Percentiles rank a stretch among this genome's conserved stretches.
Conservation (phyloP, 140 eudicot species). For the Erigeron philadelphicus region DNA sequence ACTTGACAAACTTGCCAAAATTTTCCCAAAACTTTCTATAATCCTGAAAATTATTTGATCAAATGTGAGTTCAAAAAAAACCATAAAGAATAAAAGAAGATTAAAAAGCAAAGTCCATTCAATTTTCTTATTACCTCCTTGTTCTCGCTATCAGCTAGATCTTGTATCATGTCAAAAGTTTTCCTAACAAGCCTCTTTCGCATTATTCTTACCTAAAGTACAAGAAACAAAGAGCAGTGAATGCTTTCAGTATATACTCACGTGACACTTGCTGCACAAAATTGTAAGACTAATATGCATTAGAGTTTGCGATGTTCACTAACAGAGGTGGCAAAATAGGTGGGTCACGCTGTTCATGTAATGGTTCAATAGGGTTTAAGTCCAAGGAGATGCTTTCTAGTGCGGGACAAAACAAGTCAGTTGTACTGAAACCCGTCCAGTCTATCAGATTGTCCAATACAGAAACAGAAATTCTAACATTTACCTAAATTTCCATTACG, state of each 20-base stretch:
- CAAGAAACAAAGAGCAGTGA: background rate
- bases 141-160: conserved; percentile 73
- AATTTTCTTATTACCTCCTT: conserved; percentile 53
- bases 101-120: background rate
- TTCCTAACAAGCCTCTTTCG: conserved; percentile 93
- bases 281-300: background rate
- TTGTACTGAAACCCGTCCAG: too few relatives aligned
- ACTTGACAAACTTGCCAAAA: conserved; percentile 77
- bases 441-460: too few relatives aligned
- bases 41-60: conserved; percentile 49
- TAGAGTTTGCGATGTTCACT: background rate
- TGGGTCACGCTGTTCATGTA: background rate
- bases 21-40: conserved; percentile 97
- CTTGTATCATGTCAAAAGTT: conserved; percentile 96
- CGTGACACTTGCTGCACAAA: background rate
- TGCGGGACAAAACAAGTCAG: background rate
- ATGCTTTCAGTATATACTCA: background rate
- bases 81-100: background rate
- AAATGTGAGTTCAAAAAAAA: background rate
- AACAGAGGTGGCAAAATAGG: background rate
- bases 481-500: background rate
- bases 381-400: background rate
- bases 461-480: background rate
- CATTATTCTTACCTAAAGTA: conserved; percentile 82
- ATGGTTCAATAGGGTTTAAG: background rate